Conservation (phyloP, 192 early-diverging fungal species). For the Spinellus fusiger region DNA sequence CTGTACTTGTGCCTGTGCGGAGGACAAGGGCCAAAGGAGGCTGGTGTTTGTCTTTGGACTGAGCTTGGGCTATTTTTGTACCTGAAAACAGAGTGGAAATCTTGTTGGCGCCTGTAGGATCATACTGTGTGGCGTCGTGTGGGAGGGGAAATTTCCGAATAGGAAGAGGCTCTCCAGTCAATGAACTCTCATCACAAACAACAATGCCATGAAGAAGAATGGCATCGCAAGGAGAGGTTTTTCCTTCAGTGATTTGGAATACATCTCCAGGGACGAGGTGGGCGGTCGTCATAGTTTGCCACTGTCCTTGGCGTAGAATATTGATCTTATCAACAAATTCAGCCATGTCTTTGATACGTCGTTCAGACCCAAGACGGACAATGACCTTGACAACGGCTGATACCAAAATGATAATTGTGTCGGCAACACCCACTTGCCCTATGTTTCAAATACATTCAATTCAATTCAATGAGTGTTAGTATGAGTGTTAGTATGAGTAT, state of each 20-base stretch:
- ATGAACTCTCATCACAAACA: conserved; percentile 61
- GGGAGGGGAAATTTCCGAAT: conserved; percentile 61
- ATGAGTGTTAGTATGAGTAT: background rate
- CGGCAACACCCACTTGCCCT: conserved; percentile 45
- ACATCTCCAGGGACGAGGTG: conserved; percentile 74
- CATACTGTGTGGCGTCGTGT: conserved; percentile 19
- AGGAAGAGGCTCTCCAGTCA: conserved; percentile 67
- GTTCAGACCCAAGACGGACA: conserved; percentile 46
- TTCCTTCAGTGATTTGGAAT: conserved; percentile 43
- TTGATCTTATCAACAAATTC: conserved; percentile 40
- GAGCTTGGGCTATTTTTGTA: conserved; percentile 50
- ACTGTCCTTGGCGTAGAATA: conserved; percentile 52
- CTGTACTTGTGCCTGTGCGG: conserved; percentile 53
- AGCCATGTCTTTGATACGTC: conserved; percentile 56
- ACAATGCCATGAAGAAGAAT: conserved; percentile 47
- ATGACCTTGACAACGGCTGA: conserved; percentile 45
- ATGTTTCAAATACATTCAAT: background rate
- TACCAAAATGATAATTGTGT: conserved; percentile 45
- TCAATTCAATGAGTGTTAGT: background rate
- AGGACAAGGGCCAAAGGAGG: conserved; percentile 46
- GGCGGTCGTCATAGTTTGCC: conserved; percentile 40
- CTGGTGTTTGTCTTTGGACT: conserved; percentile 15
- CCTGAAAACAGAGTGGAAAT: conserved; percentile 51
- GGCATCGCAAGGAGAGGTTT: conserved; percentile 47
- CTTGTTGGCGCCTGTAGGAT: conserved; percentile 34